phyloP scores from a whole-genome alignment of 2,329 filamentous ascomycete species.

The Pseudogymnoascus pannorum region DNA sequence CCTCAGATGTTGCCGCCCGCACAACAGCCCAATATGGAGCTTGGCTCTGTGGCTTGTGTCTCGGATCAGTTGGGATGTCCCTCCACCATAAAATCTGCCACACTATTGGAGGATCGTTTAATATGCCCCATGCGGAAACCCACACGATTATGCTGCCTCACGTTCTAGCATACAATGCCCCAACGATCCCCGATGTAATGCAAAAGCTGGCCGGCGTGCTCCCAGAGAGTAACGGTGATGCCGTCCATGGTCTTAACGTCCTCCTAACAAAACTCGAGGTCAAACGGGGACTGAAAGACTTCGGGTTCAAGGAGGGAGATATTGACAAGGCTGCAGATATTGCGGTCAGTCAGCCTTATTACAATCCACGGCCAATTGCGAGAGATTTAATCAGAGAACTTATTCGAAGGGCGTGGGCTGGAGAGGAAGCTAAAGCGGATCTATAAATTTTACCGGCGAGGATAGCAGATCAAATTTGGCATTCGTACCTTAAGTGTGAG shows the following conservation, averaged over 20 bases:
- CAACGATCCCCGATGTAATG: slow-evolving; percentile 45
- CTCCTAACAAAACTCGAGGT: slow-evolving; percentile 47
- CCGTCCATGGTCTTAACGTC: slow-evolving; percentile 48
- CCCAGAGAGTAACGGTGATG: slow-evolving; percentile 51
- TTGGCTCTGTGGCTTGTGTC: slow-evolving; percentile 55
- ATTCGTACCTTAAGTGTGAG: neutral
- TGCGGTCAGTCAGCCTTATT: slow-evolving; percentile 47
- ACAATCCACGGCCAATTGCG: slow-evolving; percentile 50
- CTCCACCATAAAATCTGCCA: slow-evolving; percentile 64
- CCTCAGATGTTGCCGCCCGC: slow-evolving; percentile 39
- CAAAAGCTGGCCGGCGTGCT: slow-evolving; percentile 44
- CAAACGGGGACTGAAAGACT: slow-evolving; percentile 44
- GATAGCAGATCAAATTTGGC: neutral
- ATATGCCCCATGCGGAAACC: slow-evolving; percentile 58
- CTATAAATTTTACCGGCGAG: slow-evolving; percentile 28
- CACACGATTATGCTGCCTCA: slow-evolving; percentile 58
- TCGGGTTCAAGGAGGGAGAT: slow-evolving; percentile 53
- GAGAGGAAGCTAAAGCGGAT: slow-evolving; percentile 47
- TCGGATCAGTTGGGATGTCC: slow-evolving; percentile 54
- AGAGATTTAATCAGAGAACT: slow-evolving; percentile 42
- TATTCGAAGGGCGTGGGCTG: slow-evolving; percentile 55
- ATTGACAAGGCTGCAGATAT: slow-evolving; percentile 54
- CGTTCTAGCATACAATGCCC: slow-evolving; percentile 55
- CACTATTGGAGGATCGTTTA: slow-evolving; percentile 54
- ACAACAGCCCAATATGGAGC: slow-evolving; percentile 55